Evolutionary conservation across 2,329 filamentous ascomycete genomes (phyloP).

Genomic region (Hortaea sp.): DNA sequence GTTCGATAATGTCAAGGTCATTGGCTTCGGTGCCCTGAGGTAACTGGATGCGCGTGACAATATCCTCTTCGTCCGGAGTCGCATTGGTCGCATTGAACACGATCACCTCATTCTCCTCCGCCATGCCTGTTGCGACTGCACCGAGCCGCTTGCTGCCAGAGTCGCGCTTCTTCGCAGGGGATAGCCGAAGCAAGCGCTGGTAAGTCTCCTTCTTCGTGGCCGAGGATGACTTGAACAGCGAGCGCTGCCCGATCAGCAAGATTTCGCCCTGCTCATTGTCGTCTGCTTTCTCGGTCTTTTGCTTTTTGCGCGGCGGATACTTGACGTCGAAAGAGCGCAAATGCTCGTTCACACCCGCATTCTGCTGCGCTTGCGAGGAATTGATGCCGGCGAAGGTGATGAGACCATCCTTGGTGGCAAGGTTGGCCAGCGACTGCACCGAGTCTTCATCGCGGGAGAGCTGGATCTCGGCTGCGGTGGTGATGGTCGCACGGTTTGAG

Average conservation of each 20-base stretch:
- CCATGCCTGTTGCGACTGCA: slow-evolving; percentile 68
- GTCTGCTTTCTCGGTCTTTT: slow-evolving; percentile 27
- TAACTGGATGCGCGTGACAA: slow-evolving; percentile 45
- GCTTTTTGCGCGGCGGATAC: slow-evolving; percentile 39
- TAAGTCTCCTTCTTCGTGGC: slow-evolving; percentile 46
- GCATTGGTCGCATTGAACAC: slow-evolving; percentile 60
- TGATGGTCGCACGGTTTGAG: slow-evolving; percentile 54
- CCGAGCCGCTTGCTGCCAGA: slow-evolving; percentile 55
- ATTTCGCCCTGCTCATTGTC: slow-evolving; percentile 29
- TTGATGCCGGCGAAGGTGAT: slow-evolving; percentile 68
- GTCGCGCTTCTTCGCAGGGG: slow-evolving; percentile 41
- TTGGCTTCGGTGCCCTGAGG: slow-evolving; percentile 47
- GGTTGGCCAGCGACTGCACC: slow-evolving; percentile 69
- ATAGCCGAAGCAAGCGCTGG: slow-evolving; percentile 49
- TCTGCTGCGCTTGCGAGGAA: slow-evolving; percentile 60
- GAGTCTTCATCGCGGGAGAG: slow-evolving; percentile 81
- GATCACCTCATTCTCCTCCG: slow-evolving; percentile 62
- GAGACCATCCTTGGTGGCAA: slow-evolving; percentile 47
- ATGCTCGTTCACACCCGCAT: slow-evolving; percentile 72
- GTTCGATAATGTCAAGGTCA: slow-evolving; percentile 61
- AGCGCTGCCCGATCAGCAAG: slow-evolving; percentile 39
- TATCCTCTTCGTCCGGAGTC: slow-evolving; percentile 40
- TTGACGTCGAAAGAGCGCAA: slow-evolving; percentile 64
- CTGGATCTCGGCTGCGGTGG: slow-evolving; percentile 59
- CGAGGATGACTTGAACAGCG: slow-evolving; percentile 38